These are phyloP conservation scores for Murraya paniculata DNA, from an alignment of 345 rosid genomes.

Conservation along the genomic window DNA sequence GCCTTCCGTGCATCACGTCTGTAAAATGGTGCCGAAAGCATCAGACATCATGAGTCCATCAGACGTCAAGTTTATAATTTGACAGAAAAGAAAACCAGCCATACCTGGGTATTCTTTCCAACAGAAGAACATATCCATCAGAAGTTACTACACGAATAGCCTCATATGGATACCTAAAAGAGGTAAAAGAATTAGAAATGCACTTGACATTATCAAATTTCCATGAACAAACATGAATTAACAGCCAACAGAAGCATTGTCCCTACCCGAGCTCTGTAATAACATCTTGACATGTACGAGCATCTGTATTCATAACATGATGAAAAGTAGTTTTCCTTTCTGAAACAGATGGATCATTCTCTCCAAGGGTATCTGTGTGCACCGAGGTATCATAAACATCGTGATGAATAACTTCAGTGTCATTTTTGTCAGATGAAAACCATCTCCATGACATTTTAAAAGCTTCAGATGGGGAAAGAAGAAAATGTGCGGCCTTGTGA, in stretches of 20 bases:
- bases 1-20: constrained; percentile 92
- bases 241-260: constrained; percentile 11
- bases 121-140: constrained; percentile 90
- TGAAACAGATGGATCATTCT: constrained; percentile 47
- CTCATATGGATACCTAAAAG: constrained; percentile 84
- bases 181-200: constrained; percentile 17
- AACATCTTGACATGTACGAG: constrained; percentile 91
- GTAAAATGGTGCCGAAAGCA: constrained; percentile 24
- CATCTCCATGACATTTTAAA: constrained; percentile 36
- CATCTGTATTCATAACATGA: constrained; percentile 81
- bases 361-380: constrained; percentile 62
- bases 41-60: constrained; percentile 25
- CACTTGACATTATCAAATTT: not conserved
- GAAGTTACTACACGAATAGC: constrained; percentile 84
- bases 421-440: constrained; percentile 42
- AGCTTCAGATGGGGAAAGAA: constrained; percentile 76
- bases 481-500: constrained; percentile 64
- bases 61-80: constrained; percentile 12
- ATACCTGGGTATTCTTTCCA: constrained; percentile 97
- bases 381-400: constrained; percentile 35
- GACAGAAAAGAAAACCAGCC: constrained; percentile 14
- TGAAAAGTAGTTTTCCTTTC: constrained; percentile 51
- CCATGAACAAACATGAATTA: constrained; percentile 1
- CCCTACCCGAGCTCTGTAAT: constrained; percentile 94
- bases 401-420: constrained; percentile 18